phyloP scores from a whole-genome alignment of 2,329 filamentous ascomycete species.

The Plectosphaerella sp. region DNA sequence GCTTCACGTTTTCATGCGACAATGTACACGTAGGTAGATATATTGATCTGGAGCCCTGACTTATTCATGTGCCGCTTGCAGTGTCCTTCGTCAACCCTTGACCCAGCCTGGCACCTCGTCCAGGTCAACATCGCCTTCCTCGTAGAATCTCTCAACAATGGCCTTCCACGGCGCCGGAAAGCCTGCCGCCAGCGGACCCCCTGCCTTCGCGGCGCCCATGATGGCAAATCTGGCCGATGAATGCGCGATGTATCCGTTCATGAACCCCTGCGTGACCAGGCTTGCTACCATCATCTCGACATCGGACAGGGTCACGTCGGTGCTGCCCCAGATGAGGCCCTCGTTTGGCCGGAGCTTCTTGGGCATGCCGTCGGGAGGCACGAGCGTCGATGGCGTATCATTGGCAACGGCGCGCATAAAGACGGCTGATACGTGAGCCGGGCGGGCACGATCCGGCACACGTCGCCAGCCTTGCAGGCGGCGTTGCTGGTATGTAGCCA shows the following conservation, averaged over 20 bases:
- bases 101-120: constrained; percentile 74
- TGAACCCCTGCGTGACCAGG: constrained; percentile 73
- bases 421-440: constrained; percentile 42
- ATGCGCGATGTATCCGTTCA: constrained; percentile 82
- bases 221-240: constrained; percentile 75
- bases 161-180: constrained; percentile 74
- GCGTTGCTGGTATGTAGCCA: constrained; percentile 62
- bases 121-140: constrained; percentile 53
- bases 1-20: too few species aligned
- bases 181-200: constrained; percentile 61
- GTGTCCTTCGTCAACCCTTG: constrained; percentile 25
- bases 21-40: too few species aligned
- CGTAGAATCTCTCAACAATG: constrained; percentile 55
- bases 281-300: constrained; percentile 75
- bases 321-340: constrained; percentile 61
- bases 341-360: constrained; percentile 50
- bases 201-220: constrained; percentile 60
- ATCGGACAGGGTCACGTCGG: constrained; percentile 53
- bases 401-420: constrained; percentile 49
- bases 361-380: constrained; percentile 41
- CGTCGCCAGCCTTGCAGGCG: constrained; percentile 52
- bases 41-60: too few species aligned
- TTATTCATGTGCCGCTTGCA: too few species aligned
- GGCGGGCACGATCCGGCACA: constrained; percentile 29
- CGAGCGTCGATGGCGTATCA: constrained; percentile 36